Percentiles rank a stretch among this genome's conserved stretches.
These are phyloP conservation scores for Furcasterigmium sp. DNA, from an alignment of 2,329 filamentous ascomycete species.

Conservation along the genomic window DNA sequence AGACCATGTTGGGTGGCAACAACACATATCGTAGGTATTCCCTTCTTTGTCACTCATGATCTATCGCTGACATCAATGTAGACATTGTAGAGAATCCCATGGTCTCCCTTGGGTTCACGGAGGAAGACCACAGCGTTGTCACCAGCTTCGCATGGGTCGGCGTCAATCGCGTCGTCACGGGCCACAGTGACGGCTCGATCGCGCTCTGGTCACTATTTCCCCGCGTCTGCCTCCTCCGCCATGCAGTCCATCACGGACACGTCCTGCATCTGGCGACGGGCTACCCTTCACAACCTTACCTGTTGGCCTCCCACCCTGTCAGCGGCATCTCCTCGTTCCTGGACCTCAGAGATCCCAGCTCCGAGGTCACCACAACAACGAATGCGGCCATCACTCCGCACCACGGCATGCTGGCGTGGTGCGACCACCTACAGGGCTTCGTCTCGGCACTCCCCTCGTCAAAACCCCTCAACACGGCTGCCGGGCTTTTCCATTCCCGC, in stretches of 20 bases:
- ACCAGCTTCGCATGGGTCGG: constrained; percentile 51
- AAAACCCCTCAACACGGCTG: constrained; percentile 44
- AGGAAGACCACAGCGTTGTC: constrained; percentile 36
- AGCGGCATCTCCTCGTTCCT: constrained; percentile 48
- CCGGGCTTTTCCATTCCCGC: constrained; percentile 45
- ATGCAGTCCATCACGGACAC: constrained; percentile 47
- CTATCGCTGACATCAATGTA: constrained; percentile 20
- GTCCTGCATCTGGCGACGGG: constrained; percentile 50
- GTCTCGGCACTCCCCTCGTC: constrained; percentile 46
- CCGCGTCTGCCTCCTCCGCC: constrained; percentile 40
- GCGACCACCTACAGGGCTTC: constrained; percentile 51
- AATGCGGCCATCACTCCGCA: constrained; percentile 46
- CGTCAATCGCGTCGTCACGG: constrained; percentile 48
- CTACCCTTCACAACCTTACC: constrained; percentile 50
- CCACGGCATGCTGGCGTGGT: constrained; percentile 48
- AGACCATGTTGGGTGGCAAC: too few species aligned
- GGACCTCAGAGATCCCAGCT: constrained; percentile 46
- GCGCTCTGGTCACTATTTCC: constrained; percentile 52
- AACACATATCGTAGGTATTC: constrained; percentile 32
- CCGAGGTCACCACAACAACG: constrained; percentile 48
- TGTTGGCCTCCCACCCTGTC: constrained; percentile 50
- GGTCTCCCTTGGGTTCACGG: constrained; percentile 35
- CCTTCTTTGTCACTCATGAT: background rate
- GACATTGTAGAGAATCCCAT: constrained; percentile 40
- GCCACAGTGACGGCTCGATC: constrained; percentile 52